Evolutionary conservation across 805 yeast species (phyloP).

Genomic region (Lipomyces yamadae): DNA sequence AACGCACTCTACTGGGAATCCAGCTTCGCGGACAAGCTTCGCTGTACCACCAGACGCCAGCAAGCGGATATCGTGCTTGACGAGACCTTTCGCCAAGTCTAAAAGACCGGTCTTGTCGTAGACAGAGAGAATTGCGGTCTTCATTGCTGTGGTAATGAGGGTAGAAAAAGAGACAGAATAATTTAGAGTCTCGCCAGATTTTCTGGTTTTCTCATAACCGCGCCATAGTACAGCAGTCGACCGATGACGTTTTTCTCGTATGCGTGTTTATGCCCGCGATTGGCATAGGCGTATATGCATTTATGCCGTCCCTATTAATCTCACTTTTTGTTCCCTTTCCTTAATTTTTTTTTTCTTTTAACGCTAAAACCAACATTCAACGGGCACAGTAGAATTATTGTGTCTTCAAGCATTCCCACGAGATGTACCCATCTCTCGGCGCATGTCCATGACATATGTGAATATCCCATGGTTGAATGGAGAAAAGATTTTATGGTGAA

Average conservation of each 20-base stretch:
- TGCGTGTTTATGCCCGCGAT: neutral
- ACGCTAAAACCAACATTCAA: conserved; percentile 44
- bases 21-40: conserved; percentile 90
- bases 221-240: neutral
- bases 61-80: conserved; percentile 84
- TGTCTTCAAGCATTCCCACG: conserved; percentile 45
- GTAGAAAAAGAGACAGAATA: neutral
- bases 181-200: neutral
- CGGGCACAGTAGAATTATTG: conserved; percentile 31
- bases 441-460: conserved; percentile 48
- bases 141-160: conserved; percentile 40
- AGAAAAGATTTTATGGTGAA: conserved; percentile 53
- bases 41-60: conserved; percentile 99
- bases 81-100: conserved; percentile 94
- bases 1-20: conserved; percentile 83
- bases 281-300: neutral
- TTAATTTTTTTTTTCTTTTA: conserved; percentile 33
- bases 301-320: neutral
- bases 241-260: neutral
- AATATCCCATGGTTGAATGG: conserved; percentile 52
- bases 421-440: conserved; percentile 43
- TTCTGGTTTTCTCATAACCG: conserved; percentile 8
- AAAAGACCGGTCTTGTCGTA: conserved; percentile 96
- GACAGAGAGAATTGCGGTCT: conserved; percentile 95
- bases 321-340: neutral